These are phyloP conservation scores for Selaginella moellendorffii DNA, from an alignment of 75 land plant genomes.

Conservation along the genomic window DNA sequence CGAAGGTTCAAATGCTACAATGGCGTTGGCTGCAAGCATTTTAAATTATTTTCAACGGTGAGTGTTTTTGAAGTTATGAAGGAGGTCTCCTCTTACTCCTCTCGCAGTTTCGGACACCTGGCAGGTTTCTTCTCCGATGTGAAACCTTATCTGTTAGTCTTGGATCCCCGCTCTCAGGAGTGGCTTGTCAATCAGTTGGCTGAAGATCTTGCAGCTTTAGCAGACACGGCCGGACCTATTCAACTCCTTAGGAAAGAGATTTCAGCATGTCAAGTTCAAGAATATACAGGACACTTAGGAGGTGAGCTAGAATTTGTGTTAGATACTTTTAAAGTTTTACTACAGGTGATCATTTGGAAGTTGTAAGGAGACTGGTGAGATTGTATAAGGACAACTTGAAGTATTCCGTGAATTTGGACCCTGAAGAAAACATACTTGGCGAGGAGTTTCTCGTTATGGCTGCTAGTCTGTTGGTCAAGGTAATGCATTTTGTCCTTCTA, in stretches of 20 bases:
- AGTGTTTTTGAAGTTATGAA: background rate
- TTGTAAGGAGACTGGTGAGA: conserved; percentile 6
- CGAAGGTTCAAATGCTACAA: conserved; percentile 31
- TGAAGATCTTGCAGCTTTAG: conserved; percentile 5
- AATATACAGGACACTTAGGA: conserved; percentile 22
- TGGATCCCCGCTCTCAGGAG: conserved; percentile 8
- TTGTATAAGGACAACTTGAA: conserved; percentile 44
- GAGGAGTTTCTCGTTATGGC: conserved; percentile 73
- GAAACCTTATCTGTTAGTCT: conserved; percentile 28
- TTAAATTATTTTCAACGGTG: conserved; percentile 54
- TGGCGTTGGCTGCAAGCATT: conserved; percentile 27
- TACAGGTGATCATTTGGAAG: background rate
- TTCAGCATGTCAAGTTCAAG: conserved; percentile 46
- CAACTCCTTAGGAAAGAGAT: conserved; percentile 40
- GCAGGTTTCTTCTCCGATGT: conserved; percentile 71
- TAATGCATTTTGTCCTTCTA: conserved; percentile 11
- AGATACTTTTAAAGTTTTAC: background rate
- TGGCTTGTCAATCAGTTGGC: conserved; percentile 11
- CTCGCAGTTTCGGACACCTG: conserved; percentile 74
- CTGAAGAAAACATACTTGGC: conserved; percentile 80
- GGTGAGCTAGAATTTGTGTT: background rate
- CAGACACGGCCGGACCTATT: conserved; percentile 14
- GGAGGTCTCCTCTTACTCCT: background rate
- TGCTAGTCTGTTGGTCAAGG: conserved; percentile 60
- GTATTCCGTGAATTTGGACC: conserved; percentile 65